Conservation (phyloP, 1,284 basidiomycete genomes). For the Puccinia hordei region DNA sequence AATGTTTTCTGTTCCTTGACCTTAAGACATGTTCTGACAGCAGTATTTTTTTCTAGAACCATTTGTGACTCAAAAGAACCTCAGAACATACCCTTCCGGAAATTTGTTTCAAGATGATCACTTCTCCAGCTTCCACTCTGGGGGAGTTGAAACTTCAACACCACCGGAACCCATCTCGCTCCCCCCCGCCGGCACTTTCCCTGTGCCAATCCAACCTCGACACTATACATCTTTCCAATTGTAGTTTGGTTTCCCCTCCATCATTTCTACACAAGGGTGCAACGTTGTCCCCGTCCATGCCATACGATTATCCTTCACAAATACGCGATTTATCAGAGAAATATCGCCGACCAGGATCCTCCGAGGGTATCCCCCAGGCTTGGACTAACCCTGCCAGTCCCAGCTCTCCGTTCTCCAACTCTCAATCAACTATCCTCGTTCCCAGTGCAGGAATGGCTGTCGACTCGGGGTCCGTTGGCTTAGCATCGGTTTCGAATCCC, state of each 20-base stretch:
- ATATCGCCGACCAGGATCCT: conserved; percentile 7
- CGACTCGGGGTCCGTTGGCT: background rate
- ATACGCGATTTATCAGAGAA: background rate
- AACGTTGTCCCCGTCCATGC: conserved; percentile 2
- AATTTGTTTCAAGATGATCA: conserved; percentile 29
- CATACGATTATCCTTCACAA: conserved; percentile 14
- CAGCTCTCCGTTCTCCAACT: conserved; percentile 15
- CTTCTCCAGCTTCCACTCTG: background rate
- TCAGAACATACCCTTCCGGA: conserved; percentile 2
- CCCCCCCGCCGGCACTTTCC: conserved; percentile 5
- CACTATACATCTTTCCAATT: background rate
- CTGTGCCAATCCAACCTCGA: conserved; percentile 23
- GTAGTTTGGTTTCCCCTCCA: conserved; percentile 6
- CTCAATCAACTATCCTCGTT: conserved; percentile 1
- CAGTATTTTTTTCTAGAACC: conserved; percentile 5
- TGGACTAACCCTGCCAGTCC: background rate
- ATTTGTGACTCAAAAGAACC: conserved; percentile 15
- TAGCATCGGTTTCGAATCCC: conserved; percentile 9
- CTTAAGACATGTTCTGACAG: conserved; percentile 8
- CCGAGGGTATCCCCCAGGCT: conserved; percentile 16
- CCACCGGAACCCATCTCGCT: conserved; percentile 20
- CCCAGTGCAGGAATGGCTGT: background rate
- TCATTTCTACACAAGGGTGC: conserved; percentile 2
- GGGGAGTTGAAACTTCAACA: background rate
- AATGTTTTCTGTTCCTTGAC: background rate